These are phyloP conservation scores for Meredithiella fracta DNA, from an alignment of 2,329 filamentous ascomycete genomes.

Conservation along the genomic window DNA sequence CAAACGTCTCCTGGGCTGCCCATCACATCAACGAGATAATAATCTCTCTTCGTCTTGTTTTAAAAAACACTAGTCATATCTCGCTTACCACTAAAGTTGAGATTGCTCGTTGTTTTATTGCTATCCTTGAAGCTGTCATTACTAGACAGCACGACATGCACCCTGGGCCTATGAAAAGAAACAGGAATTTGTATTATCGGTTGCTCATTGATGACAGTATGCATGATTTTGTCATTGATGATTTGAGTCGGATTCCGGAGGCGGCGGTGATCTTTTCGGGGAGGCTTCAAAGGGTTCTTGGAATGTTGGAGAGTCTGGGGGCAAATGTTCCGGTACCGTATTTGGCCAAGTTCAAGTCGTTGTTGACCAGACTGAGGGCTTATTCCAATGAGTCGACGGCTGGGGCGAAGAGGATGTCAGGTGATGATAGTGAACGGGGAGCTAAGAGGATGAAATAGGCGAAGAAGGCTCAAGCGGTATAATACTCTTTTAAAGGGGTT, in stretches of 20 bases:
- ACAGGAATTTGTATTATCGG: constrained; percentile 31
- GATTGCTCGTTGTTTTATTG: constrained; percentile 32
- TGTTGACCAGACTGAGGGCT: constrained; percentile 7
- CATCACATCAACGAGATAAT: constrained; percentile 29
- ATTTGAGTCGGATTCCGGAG: constrained; percentile 28
- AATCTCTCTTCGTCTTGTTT: constrained; percentile 23
- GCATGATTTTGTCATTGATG: constrained; percentile 28
- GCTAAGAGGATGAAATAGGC: constrained; percentile 26
- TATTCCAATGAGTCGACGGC: constrained; percentile 14
- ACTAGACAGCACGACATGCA: constrained; percentile 25
- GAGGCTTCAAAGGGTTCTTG: constrained; percentile 22
- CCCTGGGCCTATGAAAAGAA: constrained; percentile 17
- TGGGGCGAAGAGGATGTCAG: constrained; percentile 21
- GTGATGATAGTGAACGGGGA: constrained; percentile 18
- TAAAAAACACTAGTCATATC: not conserved
- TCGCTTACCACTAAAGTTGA: constrained; percentile 26
- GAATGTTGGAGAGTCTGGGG: constrained; percentile 20
- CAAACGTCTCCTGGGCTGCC: constrained; percentile 33
- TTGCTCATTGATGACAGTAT: constrained; percentile 30
- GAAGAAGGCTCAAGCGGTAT: constrained; percentile 32
- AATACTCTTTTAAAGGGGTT: constrained; percentile 35
- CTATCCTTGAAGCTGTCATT: constrained; percentile 31
- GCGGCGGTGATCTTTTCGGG: constrained; percentile 28
- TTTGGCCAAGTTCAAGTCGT: constrained; percentile 21
- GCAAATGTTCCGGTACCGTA: constrained; percentile 19